Evolutionary conservation across 2,329 filamentous ascomycete species (phyloP), one percentile per base, ranked within the genome.

Genomic region (Lasiodiplodia citricola): DNA sequence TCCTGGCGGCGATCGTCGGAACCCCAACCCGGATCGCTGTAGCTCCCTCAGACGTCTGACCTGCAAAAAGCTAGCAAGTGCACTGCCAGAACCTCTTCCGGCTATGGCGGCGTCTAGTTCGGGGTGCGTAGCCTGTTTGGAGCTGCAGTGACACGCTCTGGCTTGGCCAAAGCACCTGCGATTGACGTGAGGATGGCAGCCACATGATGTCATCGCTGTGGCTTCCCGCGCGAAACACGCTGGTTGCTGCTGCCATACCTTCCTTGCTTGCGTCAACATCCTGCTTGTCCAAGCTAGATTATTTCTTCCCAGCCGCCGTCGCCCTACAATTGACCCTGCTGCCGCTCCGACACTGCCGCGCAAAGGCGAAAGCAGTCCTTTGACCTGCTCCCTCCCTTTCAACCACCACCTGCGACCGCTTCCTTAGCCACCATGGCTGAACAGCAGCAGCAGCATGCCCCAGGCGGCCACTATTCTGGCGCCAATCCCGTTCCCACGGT

Each of bases 401-500:
- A 51, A 16, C 55, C n/a, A 13, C n/a, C 25, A 14, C 21, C 16
- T 35, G 51, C 56, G 8, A 37, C 28, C 14, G 7, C 54, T 11
- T 3, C 14, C 35, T 52, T 37, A 35, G 18, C 55, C 16, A 41
- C 10, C 58, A 68, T 68, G 67, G 67, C 67, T 72, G 73, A 84
- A 66, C 74, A 78, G 69, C 78, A 81, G 72, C 83, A 84, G 73
- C 83, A 83, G 70, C 72, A 76, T 62, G 79, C 79, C 11, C 86
- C 86, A 23, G 89, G 92, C 5, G 83, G 82, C 75, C 91, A 94
- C 78, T 97, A 96, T 84, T 95, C 92, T 37, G 93, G 91, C 64
- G 81, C 80, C 69, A 97, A 97, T 79, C 92, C 92, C 28, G 89
- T 98, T 66, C 95, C 95, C 7, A 97, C 93, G 68, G 91, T 97